Base-by-base conservation (phyloP, 1,284 basidiomycete genomes). In the Kalmanozyma brasiliensis region DNA sequence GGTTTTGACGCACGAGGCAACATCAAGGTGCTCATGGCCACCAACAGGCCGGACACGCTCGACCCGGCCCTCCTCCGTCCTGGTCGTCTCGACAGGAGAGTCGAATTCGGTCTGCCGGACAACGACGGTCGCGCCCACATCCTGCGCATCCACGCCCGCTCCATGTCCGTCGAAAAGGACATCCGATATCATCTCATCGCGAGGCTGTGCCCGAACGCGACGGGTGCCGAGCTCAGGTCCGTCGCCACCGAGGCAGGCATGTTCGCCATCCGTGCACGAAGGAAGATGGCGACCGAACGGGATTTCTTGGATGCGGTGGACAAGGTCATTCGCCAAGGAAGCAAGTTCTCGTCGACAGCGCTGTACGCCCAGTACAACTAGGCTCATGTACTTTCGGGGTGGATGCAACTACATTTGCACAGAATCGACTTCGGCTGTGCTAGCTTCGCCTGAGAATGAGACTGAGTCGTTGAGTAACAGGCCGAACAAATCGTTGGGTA, bases 1-100 rank as follows among this genome's bases (percentile, higher is more conserved):
- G 96, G 96, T 43, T 99, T 99, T 84, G 96, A 98, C 83, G 91
- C 95, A 1, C 85, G 96, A 85, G 96, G 96, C 17, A 98, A 98
- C 83, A 98, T 99, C 85, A 99, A 99, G 84, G 95, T 99, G 35
- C 87, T 98, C 52, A 99, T 99, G 96, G 96, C 96, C 32, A 98
- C 96, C 10, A 98, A 99, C 85, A 86, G 95, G 84, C 96, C 96
- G 19, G 96, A 99, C 84, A 98, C 96, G 1, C 87, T 99, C 47
- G 96, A 99, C 83, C 96, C 96, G 48, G 96, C 96, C 7, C 86
- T 99, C 16, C 86, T 99, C 42, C 91, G 96, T 72, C 96, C 96
- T 9, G 96, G 96, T 63, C 91, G 96, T 83, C 85, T 99, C 35
- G 96, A 99, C 84, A 89, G 96, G 74, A 89, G 94, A 37, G 91